Evolutionary conservation across 176 grass and related monocot species (phyloP).

Genomic region (Phyllostachys edulis): DNA sequence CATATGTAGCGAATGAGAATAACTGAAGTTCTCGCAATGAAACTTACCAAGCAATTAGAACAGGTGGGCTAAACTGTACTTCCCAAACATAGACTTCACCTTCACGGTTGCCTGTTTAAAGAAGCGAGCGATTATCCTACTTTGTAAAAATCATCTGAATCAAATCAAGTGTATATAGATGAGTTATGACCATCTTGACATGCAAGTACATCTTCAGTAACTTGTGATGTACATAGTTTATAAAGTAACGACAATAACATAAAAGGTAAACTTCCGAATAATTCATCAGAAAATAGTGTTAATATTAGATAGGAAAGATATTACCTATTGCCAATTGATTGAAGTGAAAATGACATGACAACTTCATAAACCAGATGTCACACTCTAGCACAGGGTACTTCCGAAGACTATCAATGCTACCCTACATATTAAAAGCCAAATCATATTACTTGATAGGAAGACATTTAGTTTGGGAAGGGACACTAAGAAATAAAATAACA

Average conservation of each 20-base stretch:
- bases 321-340: constrained; percentile 94
- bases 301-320: background rate
- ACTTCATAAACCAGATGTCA: constrained; percentile 99
- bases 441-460: constrained; percentile 12
- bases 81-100: constrained; percentile 91
- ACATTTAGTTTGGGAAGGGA: background rate
- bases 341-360: constrained; percentile 97
- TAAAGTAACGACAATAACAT: background rate
- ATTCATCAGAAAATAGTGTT: background rate
- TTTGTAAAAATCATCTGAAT: background rate
- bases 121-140: constrained; percentile 1
- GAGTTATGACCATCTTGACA: background rate
- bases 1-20: background rate
- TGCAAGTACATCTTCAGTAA: background rate
- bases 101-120: constrained; percentile 66
- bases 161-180: background rate
- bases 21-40: background rate
- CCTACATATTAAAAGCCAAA: constrained; percentile 43
- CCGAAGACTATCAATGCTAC: constrained; percentile 84
- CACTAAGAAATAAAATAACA: constrained; percentile 14
- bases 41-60: constrained; percentile 56
- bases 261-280: background rate
- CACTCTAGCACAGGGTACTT: constrained; percentile 96
- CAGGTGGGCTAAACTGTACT: constrained; percentile 75
- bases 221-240: background rate